Base-by-base conservation (phyloP, 73 alveolate genomes). In the Blepharisma stoltei region DNA sequence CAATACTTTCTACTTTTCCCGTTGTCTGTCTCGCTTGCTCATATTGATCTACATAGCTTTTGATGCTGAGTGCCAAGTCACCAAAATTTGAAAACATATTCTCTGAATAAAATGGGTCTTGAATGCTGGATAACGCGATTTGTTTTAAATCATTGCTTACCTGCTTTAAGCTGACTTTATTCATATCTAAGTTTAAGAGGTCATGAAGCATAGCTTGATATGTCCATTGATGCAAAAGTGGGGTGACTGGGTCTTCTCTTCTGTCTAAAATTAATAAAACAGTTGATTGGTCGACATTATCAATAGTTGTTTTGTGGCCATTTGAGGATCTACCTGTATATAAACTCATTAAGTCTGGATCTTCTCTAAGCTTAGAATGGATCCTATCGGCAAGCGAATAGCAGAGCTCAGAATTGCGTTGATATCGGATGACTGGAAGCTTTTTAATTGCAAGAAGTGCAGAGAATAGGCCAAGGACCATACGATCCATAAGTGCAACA, bases 181-280 rank as follows among this genome's bases (percentile, higher is more conserved):
- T 97, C 81, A 95, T 95, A 76, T 90, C 82, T 54, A 96, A 89
- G n/a, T 98, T 98, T 43, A 97, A 54, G 37, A 95, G 85, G 84
- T 97, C 99, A 83, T 97, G 99, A 41, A 96, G 86, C 99, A 96
- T 97, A 6, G 99, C 99, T 88, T 97, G 94, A 85, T 97, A 97
- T 6, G 99, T 97, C 99, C 99, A 97, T 82, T 97, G 96, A 84
- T 97, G 97, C 67, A 97, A 89, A 70, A 97, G 80, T 21, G 99
- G 99, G 18, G 99, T 96, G 21, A 96, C 95, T 4, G 99, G 99
- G 69, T 97, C 99, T 78, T 97, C 99, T 91, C 97, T 94, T 79
- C 99, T 84, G 82, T 96, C 99, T 27, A 93, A 53, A 27, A 96
- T 75, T 38, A 96, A 69, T 49, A 96, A 76, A 32, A 84, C 85